Evolutionary conservation across 257 asterid species (phyloP), one percentile per base, ranked within the genome.

Genomic region (Penstemon newberryi): DNA sequence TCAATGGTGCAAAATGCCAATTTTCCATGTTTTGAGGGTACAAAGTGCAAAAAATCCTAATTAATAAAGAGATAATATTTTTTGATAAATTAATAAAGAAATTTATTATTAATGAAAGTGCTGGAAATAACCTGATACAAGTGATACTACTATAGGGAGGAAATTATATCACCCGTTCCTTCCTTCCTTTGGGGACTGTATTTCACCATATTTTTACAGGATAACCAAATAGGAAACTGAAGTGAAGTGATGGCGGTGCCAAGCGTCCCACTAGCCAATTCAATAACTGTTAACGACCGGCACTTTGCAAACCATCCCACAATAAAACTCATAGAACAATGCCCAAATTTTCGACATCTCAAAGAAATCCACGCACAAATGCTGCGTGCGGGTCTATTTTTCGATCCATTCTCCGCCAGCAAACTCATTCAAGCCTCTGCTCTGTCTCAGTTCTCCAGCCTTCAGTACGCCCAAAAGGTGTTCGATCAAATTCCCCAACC

Each of bases 401-500:
- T 12, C 63, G 96, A 92, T 55, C 90, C 90, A 3, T 89, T 81
- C 70, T 78, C 92, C 59, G 86, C 88, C 58, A 87, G 95, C 80
- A 92, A 89, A 58, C 90, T 92, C 68, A 79, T 92, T 13, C 86
- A 87, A 13, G 78, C 80, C 3, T 40, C 81, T 1, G 80, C 89
- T 5, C 63, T 85, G 0, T 85, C 92, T 0, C 65, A 78, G n/a
- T 69, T 83, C 73, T 83, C 92, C 63, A 82, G 86, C 73, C 77
- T 89, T 6, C 43, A 66, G 4, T 92, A 92, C 73, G 96, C 98
- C 73, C 86, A 75, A 59, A 72, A 71, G 52, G 80, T 87, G 91
- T 91, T 89, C 75, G 95, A 81, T 65, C 85, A 84, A 89, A 87
- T 89, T 75, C 84, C 95, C 65, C 79, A 78, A 43, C 95, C 96